phyloP scores from a whole-genome alignment of 2,329 filamentous ascomycete species.

The Cladobotryum mycophilum region DNA sequence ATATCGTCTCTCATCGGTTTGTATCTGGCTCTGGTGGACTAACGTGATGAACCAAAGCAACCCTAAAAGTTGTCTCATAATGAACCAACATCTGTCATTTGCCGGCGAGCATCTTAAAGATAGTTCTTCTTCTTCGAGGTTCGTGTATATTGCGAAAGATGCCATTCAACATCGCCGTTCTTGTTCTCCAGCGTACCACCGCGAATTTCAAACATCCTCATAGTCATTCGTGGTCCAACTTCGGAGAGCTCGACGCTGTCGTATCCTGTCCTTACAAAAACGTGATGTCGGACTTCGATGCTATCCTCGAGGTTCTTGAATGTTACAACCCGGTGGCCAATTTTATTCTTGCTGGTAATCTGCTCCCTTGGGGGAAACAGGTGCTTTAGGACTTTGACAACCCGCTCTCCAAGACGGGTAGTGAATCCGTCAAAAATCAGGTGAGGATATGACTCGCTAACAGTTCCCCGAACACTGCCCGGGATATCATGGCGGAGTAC shows the following conservation, averaged over 20 bases:
- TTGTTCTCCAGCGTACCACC: constrained; percentile 89
- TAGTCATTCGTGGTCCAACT: constrained; percentile 93
- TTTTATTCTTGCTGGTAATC: constrained; percentile 62
- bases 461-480: constrained; percentile 76
- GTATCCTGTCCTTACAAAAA: constrained; percentile 90
- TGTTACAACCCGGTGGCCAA: constrained; percentile 83
- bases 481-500: constrained; percentile 90
- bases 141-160: constrained; percentile 88
- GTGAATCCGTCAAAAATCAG: constrained; percentile 93
- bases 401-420: constrained; percentile 69
- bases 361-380: constrained; percentile 85
- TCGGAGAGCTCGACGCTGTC: constrained; percentile 84
- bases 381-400: constrained; percentile 89
- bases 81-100: not conserved
- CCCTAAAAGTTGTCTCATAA: too few relatives aligned
- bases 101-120: constrained; percentile 47
- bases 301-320: constrained; percentile 92
- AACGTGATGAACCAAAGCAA: too few relatives aligned
- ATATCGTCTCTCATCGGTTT: too few relatives aligned
- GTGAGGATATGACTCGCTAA: constrained; percentile 88
- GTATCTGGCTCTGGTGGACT: too few relatives aligned
- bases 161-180: constrained; percentile 94
- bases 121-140: constrained; percentile 96
- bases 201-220: constrained; percentile 89
- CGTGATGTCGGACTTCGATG: constrained; percentile 75